Percentiles rank a stretch among this genome's conserved stretches.
Conservation (phyloP, 805 yeast genomes). For the Saccharomyces paradoxus region DNA sequence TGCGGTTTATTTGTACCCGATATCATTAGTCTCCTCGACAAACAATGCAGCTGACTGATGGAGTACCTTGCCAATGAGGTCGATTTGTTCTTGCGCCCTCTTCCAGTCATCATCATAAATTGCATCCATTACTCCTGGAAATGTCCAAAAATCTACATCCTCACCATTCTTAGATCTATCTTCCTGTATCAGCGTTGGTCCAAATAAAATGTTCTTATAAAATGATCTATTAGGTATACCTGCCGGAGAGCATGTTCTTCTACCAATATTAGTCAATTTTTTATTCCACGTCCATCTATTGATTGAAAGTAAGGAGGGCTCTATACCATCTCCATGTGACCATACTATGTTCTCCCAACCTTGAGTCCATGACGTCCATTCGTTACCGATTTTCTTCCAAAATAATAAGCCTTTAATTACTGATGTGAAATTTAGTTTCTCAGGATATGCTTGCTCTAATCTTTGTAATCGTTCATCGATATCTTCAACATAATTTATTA, state of each 20-base stretch:
- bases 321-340: constrained; percentile 43
- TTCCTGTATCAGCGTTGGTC: constrained; percentile 57
- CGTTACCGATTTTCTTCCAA: constrained; percentile 38
- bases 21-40: constrained; percentile 14
- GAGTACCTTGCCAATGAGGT: constrained; percentile 33
- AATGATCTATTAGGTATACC: constrained; percentile 50
- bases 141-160: constrained; percentile 36
- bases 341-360: constrained; percentile 55
- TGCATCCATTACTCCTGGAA: constrained; percentile 69
- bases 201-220: constrained; percentile 58
- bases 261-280: constrained; percentile 46
- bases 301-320: constrained; percentile 58
- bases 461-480: constrained; percentile 41
- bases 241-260: constrained; percentile 37
- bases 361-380: constrained; percentile 43
- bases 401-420: constrained; percentile 30
- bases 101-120: constrained; percentile 43
- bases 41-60: constrained; percentile 22
- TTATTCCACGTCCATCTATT: constrained; percentile 73
- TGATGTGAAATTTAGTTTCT: constrained; percentile 22
- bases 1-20: constrained; percentile 1
- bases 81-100: constrained; percentile 46
- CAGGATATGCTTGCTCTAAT: constrained; percentile 26
- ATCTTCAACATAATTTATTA: constrained; percentile 37
- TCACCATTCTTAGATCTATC: constrained; percentile 36